Conservation (phyloP, 805 yeast species). For the Starmerella sirachaensis region DNA sequence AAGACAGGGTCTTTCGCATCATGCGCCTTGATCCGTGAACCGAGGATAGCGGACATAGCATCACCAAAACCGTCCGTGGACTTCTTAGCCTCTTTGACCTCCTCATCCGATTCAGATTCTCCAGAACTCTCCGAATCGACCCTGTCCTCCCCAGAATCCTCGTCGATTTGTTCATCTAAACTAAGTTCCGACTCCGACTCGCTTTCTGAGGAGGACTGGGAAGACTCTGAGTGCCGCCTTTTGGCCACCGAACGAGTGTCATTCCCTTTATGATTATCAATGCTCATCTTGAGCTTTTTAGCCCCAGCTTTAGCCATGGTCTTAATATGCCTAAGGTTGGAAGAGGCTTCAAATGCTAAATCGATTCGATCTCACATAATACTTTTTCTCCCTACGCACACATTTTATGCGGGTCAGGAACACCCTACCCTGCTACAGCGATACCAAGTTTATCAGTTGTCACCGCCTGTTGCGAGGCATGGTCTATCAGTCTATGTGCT, state of each 20-base stretch:
- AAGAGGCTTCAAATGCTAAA: no score
- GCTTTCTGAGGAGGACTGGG: conserved; percentile 1
- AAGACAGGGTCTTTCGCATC: conserved; percentile 82
- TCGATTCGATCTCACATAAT: no score
- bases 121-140: background rate
- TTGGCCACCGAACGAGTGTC: no score
- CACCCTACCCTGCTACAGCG: no score
- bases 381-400: no score
- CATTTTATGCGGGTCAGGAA: no score
- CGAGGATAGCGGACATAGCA: conserved; percentile 74
- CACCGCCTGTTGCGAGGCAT: no score
- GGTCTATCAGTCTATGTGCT: no score
- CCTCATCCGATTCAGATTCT: conserved; percentile 5
- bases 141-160: conserved; percentile 2
- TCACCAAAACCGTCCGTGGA: conserved; percentile 43
- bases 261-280: no score
- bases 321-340: no score
- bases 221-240: background rate
- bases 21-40: conserved; percentile 77
- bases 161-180: background rate
- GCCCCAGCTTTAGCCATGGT: conserved; percentile 1
- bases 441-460: no score
- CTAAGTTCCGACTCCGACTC: background rate
- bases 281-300: conserved; percentile 8
- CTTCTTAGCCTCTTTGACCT: conserved; percentile 6